Base-by-base conservation (phyloP, 768 basidiomycete species). In the Cantharellus anzutake region DNA sequence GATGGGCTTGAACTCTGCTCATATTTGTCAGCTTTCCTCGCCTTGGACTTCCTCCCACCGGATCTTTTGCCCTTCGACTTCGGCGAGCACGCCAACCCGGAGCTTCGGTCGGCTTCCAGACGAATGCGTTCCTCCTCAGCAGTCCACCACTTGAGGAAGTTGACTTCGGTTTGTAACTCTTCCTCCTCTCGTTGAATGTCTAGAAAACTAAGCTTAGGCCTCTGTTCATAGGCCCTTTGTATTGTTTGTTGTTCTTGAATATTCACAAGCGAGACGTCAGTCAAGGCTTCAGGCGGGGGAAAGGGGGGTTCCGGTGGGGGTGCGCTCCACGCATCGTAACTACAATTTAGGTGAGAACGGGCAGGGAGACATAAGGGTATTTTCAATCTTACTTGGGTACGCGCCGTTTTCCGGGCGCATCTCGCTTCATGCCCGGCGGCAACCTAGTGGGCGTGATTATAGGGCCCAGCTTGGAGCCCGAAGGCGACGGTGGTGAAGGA, bases 61-160 rank as follows among this genome's bases (percentile, higher is more conserved):
- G 44, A 48, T 48, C 44, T 29, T 48, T 48, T 7, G 34, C 52
- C 52, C 37, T 55, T 7, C 52, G 7, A 11, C 52, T 55, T 38
- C 56, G 38, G 52, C 52, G 52, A 29, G 11, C 44, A 48, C 44
- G 11, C 44, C 52, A 14, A 14, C 52, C 34, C 7, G 14, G 34
- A 14, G 7, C 52, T 11, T 11, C 7, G 14, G 52, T 1, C 58
- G 16, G 51, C 72, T 68, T 84, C 82, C 41, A 72, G 63, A 63
- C 71, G 75, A n/a, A 86, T 68, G 14, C 85, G 74, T 65, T 78
- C 80, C 68, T 90, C 87, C 69, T 94, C 92, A 4, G 76, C 81
- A 1, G 79, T 73, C 89, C 91, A 96, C 92, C 92, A 96, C 64
- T 73, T 77, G 68, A 93, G 68, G 67, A 96, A 97, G 61, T 86